Evolutionary conservation across 148 eudicot species (phyloP).

Genomic region (Rhododendron griersonianum): DNA sequence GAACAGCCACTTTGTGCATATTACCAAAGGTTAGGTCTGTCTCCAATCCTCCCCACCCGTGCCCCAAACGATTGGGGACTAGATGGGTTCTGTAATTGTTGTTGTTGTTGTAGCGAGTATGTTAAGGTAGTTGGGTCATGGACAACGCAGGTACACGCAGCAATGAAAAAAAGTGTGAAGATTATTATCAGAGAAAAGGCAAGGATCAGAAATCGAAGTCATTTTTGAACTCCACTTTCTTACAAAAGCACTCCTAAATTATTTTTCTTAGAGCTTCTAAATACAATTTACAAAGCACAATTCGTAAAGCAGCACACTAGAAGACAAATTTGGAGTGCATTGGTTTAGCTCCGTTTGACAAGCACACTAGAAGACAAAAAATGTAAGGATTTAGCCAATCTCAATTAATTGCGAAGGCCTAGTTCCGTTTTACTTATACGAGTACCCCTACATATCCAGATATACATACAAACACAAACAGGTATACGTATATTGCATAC

Average conservation of each 20-base stretch:
- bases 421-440: background rate
- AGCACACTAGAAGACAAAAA: background rate
- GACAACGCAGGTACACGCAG: background rate
- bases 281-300: too few species aligned
- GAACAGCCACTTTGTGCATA: background rate
- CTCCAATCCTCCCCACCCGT: background rate
- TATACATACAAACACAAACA: background rate
- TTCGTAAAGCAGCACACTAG: too few species aligned
- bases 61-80: background rate
- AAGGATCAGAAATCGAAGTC: background rate
- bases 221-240: too few species aligned
- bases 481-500: constrained; percentile 15
- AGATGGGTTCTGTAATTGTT: too few species aligned
- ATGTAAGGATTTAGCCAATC: background rate
- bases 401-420: background rate
- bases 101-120: background rate
- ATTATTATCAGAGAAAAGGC: background rate
- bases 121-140: background rate
- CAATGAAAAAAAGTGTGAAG: background rate
- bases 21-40: background rate
- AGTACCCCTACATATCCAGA: background rate
- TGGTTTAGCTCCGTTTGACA: too few species aligned
- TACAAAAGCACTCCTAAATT: too few species aligned
- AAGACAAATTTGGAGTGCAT: too few species aligned
- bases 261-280: too few species aligned